A percentile compares a stretch with the other conserved stretches of the same genome.
phyloP scores from a whole-genome alignment of 2,329 filamentous ascomycete genomes.

The Nemania bipapillata region DNA sequence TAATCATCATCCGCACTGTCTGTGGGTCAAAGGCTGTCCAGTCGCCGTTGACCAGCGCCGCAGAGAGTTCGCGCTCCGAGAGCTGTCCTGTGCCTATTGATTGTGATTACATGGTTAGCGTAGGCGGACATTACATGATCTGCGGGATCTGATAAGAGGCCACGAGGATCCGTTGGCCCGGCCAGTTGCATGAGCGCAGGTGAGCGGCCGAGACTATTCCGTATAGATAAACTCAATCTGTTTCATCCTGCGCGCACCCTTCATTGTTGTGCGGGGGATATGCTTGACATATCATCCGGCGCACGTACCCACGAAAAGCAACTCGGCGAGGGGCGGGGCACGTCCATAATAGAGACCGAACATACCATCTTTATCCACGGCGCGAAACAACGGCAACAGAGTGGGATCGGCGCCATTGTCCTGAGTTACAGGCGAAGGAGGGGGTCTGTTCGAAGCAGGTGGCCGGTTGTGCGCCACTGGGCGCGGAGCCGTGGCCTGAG shows the following conservation, averaged over 20 bases:
- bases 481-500: constrained; percentile 57
- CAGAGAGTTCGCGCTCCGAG: constrained; percentile 85
- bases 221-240: background rate
- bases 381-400: constrained; percentile 85
- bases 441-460: constrained; percentile 69
- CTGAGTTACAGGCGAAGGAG: constrained; percentile 70
- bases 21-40: constrained; percentile 93
- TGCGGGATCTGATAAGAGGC: constrained; percentile 25
- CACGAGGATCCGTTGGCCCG: background rate
- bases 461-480: constrained; percentile 62
- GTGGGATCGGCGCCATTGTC: constrained; percentile 71
- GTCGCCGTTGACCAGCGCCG: constrained; percentile 94
- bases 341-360: constrained; percentile 29
- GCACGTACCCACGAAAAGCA: background rate
- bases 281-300: background rate
- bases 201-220: background rate
- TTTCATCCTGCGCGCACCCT: background rate
- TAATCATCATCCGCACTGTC: constrained; percentile 98
- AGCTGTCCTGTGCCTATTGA: constrained; percentile 77
- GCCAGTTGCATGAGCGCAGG: constrained; percentile 1
- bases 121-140: background rate
- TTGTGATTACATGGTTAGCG: constrained; percentile 24
- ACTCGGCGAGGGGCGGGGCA: background rate
- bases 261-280: background rate
- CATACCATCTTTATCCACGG: constrained; percentile 85